Evolutionary conservation across 192 early-diverging fungal species (phyloP).

Genomic region (Entomortierella beljakovae): DNA sequence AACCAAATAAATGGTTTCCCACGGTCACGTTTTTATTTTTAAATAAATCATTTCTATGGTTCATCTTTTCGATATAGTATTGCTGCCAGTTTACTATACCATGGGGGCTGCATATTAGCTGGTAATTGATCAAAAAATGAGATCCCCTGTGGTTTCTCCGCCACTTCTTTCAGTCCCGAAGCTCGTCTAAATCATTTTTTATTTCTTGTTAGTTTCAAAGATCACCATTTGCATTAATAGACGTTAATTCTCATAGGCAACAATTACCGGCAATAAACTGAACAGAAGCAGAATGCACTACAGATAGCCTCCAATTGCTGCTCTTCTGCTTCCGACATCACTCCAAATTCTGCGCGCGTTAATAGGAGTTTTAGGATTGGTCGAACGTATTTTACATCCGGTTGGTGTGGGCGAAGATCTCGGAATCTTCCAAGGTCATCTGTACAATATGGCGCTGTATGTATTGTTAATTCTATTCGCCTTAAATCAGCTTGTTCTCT

Average conservation of each 20-base stretch:
- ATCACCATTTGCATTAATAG: neutral
- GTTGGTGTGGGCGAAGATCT: neutral
- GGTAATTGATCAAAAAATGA: constrained; percentile 27
- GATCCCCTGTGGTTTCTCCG: neutral
- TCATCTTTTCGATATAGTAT: constrained; percentile 15
- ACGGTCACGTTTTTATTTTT: constrained; percentile 1
- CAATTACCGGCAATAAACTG: constrained; percentile 9
- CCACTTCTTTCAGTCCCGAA: neutral
- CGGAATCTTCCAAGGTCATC: neutral
- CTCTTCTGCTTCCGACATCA: constrained; percentile 21
- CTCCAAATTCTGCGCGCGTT: constrained; percentile 34
- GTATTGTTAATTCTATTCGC: neutral
- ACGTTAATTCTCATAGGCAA: neutral
- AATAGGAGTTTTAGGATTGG: constrained; percentile 18
- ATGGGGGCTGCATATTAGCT: constrained; percentile 3
- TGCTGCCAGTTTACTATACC: constrained; percentile 21
- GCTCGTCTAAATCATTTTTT: no score
- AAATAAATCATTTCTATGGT: neutral
- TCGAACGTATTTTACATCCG: constrained; percentile 14
- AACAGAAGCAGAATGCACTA: constrained; percentile 28
- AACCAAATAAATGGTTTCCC: neutral
- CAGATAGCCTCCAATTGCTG: constrained; percentile 18
- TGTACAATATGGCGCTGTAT: neutral
- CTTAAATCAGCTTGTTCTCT: neutral
- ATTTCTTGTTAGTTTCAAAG: no score